Evolutionary conservation across 192 early-diverging fungal genomes (phyloP), one percentile per base, ranked within the genome.

Genomic region (Podila epicladia): DNA sequence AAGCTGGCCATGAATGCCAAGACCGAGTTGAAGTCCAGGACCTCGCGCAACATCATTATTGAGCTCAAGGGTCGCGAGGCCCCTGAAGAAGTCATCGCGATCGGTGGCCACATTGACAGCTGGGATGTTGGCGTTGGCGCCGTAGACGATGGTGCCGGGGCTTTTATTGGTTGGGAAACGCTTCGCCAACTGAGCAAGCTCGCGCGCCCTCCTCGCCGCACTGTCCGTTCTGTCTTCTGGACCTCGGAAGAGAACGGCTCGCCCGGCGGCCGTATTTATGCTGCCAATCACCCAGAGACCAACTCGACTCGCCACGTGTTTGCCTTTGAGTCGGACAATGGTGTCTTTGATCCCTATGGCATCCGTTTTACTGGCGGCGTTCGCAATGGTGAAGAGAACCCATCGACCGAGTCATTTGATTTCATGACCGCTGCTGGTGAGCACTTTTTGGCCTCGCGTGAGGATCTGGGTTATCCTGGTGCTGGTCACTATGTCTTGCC

Each of bases 261-360:
- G 58, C 83, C 85, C 31, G 90, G 90, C 20, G 85, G 87, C 29
- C 67, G 85, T 22, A 88, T 85, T 15, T 91, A 91, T 68, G 77
- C 77, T 26, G 72, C 72, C 49, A 75, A 80, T 61, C 73, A 71
- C 19, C 67, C 71, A 5, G 83, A 82, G 61, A 82, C 72, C 59
- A 75, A 70, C 31, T 73, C 82, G 35, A 82, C 70, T 26, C 72
- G 77, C 57, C 87, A 89, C 68, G 67, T 72, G 22, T 86, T 89
- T 82, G 90, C 90, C 4, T 75, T 91, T 29, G 90, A 91, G 62
- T 87, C 87, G 67, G 90, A 91, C 49, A 86, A 75, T 57, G 90
- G 90, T 48, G 88, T 91, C 32, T 88, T 91, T 78, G 86, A 88
- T 33, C 90, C 90, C 20, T 89, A 87, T 82, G 90, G 90, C 6